phyloP scores from a whole-genome alignment of 495 filamentous ascomycete species.

The Aspergillus campestris region DNA sequence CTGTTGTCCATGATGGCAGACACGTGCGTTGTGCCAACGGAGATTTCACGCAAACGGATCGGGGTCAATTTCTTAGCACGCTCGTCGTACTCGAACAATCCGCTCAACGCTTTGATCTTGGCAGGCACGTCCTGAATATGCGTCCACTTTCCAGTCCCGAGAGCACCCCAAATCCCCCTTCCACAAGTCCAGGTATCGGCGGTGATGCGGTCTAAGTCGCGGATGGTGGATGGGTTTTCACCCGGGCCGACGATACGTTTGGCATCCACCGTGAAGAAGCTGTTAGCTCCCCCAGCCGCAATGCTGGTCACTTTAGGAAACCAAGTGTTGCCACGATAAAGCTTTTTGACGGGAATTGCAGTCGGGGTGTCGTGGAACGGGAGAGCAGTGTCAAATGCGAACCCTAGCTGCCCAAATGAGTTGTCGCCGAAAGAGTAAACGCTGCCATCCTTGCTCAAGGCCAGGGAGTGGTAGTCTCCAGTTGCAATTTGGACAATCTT shows the following conservation, averaged over 20 bases:
- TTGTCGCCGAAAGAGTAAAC: slow-evolving; percentile 93
- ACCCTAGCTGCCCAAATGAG: slow-evolving; percentile 74
- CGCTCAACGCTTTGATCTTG: slow-evolving; percentile 77
- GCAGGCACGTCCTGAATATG: slow-evolving; percentile 71
- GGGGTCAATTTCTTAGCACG: slow-evolving; percentile 53
- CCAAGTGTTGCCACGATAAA: slow-evolving; percentile 57
- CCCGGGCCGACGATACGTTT: slow-evolving; percentile 42
- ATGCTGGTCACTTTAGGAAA: slow-evolving; percentile 59
- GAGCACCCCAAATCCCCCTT: slow-evolving; percentile 68
- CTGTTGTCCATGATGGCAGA: slow-evolving; percentile 76
- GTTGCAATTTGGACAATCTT: slow-evolving; percentile 65
- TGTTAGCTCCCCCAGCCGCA: slow-evolving; percentile 76
- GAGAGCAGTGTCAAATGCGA: slow-evolving; percentile 52
- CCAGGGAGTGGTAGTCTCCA: slow-evolving; percentile 82
- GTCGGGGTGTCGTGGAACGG: slow-evolving; percentile 61
- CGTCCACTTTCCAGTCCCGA: slow-evolving; percentile 86
- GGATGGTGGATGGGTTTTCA: slow-evolving; percentile 30
- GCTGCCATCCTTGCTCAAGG: slow-evolving; percentile 60
- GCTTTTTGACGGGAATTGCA: slow-evolving; percentile 53
- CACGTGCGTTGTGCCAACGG: slow-evolving; percentile 69
- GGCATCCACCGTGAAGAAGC: slow-evolving; percentile 79
- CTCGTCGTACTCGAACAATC: slow-evolving; percentile 81
- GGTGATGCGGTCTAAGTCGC: slow-evolving; percentile 44
- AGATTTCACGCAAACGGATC: slow-evolving; percentile 64
- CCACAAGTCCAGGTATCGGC: slow-evolving; percentile 84